A percentile compares a stretch with the other conserved stretches of the same genome.
phyloP scores from a whole-genome alignment of 1,139 yeast species.

The Groenewaldozyma sp. region DNA sequence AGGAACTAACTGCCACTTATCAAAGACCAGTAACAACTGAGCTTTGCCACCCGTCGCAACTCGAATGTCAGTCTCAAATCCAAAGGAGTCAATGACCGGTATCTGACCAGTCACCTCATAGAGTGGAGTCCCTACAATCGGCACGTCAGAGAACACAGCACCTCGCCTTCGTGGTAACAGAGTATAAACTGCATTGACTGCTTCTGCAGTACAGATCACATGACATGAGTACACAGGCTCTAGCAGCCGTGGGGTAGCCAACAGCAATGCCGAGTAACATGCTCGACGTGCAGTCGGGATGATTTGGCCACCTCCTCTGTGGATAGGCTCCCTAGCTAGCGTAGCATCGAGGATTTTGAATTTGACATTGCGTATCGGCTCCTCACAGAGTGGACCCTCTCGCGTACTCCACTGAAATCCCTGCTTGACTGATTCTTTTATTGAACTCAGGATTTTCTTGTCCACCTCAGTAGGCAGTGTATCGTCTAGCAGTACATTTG shows the following conservation, averaged over 20 bases:
- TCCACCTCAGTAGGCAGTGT: constrained; percentile 67
- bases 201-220: constrained; percentile 44
- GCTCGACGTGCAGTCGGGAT: constrained; percentile 81
- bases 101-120: constrained; percentile 52
- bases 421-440: constrained; percentile 49
- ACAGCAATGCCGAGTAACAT: constrained; percentile 69
- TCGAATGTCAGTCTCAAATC: constrained; percentile 79
- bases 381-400: constrained; percentile 90
- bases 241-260: constrained; percentile 69
- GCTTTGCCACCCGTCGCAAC: constrained; percentile 74
- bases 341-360: constrained; percentile 62
- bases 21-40: constrained; percentile 54
- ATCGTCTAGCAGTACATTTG: constrained; percentile 66
- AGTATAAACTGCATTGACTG: constrained; percentile 41
- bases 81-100: constrained; percentile 87
- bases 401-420: constrained; percentile 80
- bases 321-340: constrained; percentile 40
- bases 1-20: constrained; percentile 71
- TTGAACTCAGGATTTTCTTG: constrained; percentile 37
- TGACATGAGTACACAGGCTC: constrained; percentile 74
- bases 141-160: constrained; percentile 42
- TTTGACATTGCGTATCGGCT: constrained; percentile 60
- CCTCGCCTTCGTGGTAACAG: constrained; percentile 59
- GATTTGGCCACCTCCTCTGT: constrained; percentile 60
- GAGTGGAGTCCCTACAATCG: constrained; percentile 70